phyloP scores from a whole-genome alignment of 2,329 filamentous ascomycete species.

The Elsinoe perseae region DNA sequence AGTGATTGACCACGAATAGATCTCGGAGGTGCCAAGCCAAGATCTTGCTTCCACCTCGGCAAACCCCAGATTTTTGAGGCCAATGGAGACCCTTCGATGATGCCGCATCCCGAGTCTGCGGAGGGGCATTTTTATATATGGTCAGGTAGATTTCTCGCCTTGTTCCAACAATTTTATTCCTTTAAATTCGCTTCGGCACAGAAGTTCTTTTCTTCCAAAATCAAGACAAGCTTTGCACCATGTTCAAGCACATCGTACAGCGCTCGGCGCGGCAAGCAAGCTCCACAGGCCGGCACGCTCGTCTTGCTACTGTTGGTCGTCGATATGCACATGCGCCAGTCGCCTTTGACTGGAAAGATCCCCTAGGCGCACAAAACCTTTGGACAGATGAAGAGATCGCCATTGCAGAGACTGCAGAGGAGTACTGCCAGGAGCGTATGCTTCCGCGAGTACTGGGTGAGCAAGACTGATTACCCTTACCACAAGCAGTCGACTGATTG shows the following conservation, averaged over 20 bases:
- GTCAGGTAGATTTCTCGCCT: neutral
- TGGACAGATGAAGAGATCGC: slow-evolving; percentile 86
- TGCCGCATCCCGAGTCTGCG: slow-evolving; percentile 8
- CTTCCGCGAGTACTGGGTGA: slow-evolving; percentile 77
- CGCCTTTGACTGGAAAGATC: slow-evolving; percentile 85
- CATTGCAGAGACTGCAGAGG: slow-evolving; percentile 81
- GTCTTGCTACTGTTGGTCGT: slow-evolving; percentile 27
- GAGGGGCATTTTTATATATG: slow-evolving; percentile 4
- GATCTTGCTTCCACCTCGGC: slow-evolving; percentile 7
- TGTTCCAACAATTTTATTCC: no score
- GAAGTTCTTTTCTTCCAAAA: no score
- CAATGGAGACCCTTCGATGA: neutral
- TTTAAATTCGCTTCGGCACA: no score
- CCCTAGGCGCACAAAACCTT: slow-evolving; percentile 64
- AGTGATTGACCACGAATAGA: slow-evolving; percentile 10
- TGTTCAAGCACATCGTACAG: slow-evolving; percentile 39
- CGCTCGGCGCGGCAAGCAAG: slow-evolving; percentile 34
- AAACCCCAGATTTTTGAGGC: slow-evolving; percentile 7
- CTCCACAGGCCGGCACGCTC: slow-evolving; percentile 26
- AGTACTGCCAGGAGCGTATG: slow-evolving; percentile 88
- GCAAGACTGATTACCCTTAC: slow-evolving; percentile 13
- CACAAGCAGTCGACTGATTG: slow-evolving; percentile 15
- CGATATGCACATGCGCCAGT: slow-evolving; percentile 38
- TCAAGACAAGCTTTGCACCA: no score
- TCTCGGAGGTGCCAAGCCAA: slow-evolving; percentile 13